Base-by-base conservation (phyloP, 2,329 filamentous ascomycete genomes). In the Meredithiella fracta region DNA sequence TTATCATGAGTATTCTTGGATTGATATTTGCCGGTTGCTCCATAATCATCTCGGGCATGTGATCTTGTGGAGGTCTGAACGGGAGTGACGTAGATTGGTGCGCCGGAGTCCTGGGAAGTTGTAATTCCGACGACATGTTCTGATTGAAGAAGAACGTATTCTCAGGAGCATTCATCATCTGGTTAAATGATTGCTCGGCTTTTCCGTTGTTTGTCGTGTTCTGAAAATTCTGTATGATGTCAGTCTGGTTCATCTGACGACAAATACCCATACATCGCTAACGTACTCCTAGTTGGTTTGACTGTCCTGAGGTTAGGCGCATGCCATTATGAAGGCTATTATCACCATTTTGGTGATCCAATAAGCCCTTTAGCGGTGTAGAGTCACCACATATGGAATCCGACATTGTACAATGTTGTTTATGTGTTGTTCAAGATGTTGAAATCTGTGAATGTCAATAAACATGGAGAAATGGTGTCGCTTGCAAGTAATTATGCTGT, bases 341-440 rank as follows among this genome's bases (percentile, higher is more conserved):
- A 61, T 72, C 69, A 47, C 67, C 66, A n/a, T 65, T 64, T 53
- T 72, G 69, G 40, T 72, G 69, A 7, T 72, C 68, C 20, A 69
- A 62, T 44, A 72, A 65, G 11, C 65, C 67, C 64, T 72, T 72
- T 56, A 72, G 71, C 37, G 70, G 69, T 51, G 68, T 68, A 1
- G 66, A 65, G 34, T 69, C 70, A 59, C 69, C 69, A 59, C 70
- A 72, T 8, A 69, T 69, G 56, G 65, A 65, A 54, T 71, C 69
- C 38, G 69, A 65, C 70, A 72, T 72, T 8, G 26, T 38, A 5
- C n/a, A n/a, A n/a, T 22, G 7, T 11, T 22, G 15, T 47, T 3
- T 29, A 17, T 42, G 22, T 5, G 11, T 4, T 29, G 47, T 8
- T 23, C 17, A 38, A 5, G 23, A 22, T 55, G 14, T 15, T 17